These are phyloP conservation scores for Scutellaria baicalensis DNA, from an alignment of 257 asterid genomes.

Conservation along the genomic window DNA sequence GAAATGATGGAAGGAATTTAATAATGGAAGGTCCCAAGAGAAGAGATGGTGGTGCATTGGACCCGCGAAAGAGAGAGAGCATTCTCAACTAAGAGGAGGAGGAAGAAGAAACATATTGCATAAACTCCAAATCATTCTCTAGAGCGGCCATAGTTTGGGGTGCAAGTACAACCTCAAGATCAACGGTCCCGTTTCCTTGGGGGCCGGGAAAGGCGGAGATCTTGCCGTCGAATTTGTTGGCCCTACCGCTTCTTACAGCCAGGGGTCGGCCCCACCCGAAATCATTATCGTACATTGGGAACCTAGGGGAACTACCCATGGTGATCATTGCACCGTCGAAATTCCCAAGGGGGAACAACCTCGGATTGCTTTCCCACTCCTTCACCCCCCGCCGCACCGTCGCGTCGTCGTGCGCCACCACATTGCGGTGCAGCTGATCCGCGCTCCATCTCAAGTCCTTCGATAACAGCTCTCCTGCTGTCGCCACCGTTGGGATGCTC, in stretches of 20 bases:
- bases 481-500: conserved; percentile 70
- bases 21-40: too few species aligned
- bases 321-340: conserved; percentile 97
- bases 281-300: conserved; percentile 94
- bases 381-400: conserved; percentile 67
- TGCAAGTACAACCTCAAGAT: conserved; percentile 87
- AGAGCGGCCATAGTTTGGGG: conserved; percentile 71
- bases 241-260: conserved; percentile 84
- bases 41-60: neutral
- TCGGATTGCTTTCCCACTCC: conserved; percentile 82
- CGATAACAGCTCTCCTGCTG: conserved; percentile 43
- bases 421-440: conserved; percentile 54
- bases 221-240: conserved; percentile 93
- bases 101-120: conserved; percentile 62
- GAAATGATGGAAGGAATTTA: neutral
- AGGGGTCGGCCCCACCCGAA: conserved; percentile 93
- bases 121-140: conserved; percentile 62
- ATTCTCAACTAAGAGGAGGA: conserved; percentile 13
- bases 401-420: conserved; percentile 57
- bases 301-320: conserved; percentile 97
- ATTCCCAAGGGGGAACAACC: conserved; percentile 82
- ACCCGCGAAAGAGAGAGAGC: too few species aligned
- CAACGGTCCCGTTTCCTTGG: conserved; percentile 78
- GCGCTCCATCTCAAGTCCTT: conserved; percentile 67
- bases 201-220: conserved; percentile 90